Base-by-base conservation (phyloP, 768 basidiomycete genomes). In the Termitomyces sp. region DNA sequence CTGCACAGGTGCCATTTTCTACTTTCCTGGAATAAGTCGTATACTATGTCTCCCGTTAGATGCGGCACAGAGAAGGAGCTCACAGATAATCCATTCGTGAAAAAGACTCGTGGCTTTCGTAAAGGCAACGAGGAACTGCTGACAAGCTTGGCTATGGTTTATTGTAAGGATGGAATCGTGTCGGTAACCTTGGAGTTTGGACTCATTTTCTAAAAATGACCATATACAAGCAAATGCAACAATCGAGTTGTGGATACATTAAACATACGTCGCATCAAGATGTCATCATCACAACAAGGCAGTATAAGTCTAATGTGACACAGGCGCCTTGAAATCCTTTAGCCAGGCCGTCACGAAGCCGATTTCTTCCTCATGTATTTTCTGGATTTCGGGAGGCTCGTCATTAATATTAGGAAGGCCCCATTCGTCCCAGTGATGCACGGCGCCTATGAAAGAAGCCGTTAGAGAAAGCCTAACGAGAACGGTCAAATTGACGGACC, bases 321-420 rank as follows among this genome's bases (percentile, higher is more conserved):
- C 64, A 1, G 73, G 69, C 9, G 66, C 59, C 55, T 73, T 72
- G 73, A 76, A 80, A 57, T 80, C 79, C 64, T 74, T 72, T 59
- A 83, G 63, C 96, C 95, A 98, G 29, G 77, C 78, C 46, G 71
- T 72, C 12, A 97, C 91, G 67, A 98, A 96, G 16, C 69, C 73
- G 44, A 94, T 80, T 78, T 87, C 92, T 66, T 94, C 86, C 31
- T 68, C 70, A 63, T 98, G 96, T 26, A 98, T 88, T 63, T 83
- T 80, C 59, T 78, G 77, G 60, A 98, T 97, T 64, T 90, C 81
- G 8, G 72, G 67, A 6, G 95, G 95, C 65, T 96, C 95, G 24
- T 79, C 72, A 0, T 67, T 59, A 14, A 81, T 70, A 59, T 91
- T 73, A 0, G 64, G 65, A 20, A 91, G 77, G 4, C 94, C 94